A percentile compares a stretch with the other conserved stretches of the same genome.
Evolutionary conservation across 1,284 basidiomycete genomes (phyloP).

Genomic region (Anthracocystis panici-leucophaei): DNA sequence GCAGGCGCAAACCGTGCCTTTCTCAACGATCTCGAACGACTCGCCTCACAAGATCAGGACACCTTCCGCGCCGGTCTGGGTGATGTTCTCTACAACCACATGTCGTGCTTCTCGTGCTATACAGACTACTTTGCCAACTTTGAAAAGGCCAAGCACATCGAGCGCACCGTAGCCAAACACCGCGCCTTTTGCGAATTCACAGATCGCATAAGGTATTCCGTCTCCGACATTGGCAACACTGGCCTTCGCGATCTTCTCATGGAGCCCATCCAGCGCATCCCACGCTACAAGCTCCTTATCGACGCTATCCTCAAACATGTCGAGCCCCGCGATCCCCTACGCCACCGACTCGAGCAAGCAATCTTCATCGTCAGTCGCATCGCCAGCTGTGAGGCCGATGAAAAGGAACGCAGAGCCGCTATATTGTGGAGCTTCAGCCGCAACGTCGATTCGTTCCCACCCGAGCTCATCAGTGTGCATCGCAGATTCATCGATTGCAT

Average conservation of each 20-base stretch:
- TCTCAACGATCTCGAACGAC: constrained; percentile 81
- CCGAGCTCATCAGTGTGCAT: constrained; percentile 74
- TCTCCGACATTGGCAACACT: constrained; percentile 79
- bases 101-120: constrained; percentile 82
- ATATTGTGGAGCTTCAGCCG: constrained; percentile 87
- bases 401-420: constrained; percentile 87
- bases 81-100: constrained; percentile 79
- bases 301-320: constrained; percentile 71
- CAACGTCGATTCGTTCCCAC: constrained; percentile 89
- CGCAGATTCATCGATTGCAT: constrained; percentile 91
- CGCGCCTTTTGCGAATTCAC: constrained; percentile 82
- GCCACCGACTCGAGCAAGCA: constrained; percentile 79
- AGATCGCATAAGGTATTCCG: constrained; percentile 84
- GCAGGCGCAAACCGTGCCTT: constrained; percentile 89
- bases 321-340: constrained; percentile 70
- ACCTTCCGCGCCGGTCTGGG: constrained; percentile 78
- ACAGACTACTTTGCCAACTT: constrained; percentile 90
- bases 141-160: constrained; percentile 90
- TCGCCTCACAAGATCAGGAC: constrained; percentile 72
- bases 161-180: constrained; percentile 83
- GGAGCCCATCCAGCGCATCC: constrained; percentile 99
- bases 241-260: constrained; percentile 92
- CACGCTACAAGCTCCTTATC: constrained; percentile 93
- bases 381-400: constrained; percentile 90
- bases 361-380: constrained; percentile 89